phyloP scores from a whole-genome alignment of 768 basidiomycete species.

The Boletellus emodensis region DNA sequence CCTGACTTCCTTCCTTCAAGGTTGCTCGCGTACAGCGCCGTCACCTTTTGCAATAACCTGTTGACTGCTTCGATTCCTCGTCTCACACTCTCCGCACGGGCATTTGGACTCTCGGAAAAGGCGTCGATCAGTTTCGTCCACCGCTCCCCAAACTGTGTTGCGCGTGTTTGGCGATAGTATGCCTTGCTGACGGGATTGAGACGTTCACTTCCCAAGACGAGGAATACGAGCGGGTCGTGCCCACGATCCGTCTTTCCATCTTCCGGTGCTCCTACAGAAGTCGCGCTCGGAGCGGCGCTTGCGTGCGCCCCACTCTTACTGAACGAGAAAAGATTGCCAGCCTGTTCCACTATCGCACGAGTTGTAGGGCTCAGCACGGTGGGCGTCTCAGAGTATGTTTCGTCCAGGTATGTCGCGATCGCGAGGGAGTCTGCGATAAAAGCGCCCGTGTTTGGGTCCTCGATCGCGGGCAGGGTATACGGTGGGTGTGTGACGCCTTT shows the following conservation, averaged over 20 bases:
- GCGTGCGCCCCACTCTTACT: not conserved
- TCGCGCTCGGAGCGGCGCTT: too few relatives aligned
- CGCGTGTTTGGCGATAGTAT: constrained; percentile 40
- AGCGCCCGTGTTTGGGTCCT: constrained; percentile 40
- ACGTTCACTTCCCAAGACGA: constrained; percentile 18
- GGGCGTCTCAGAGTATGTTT: constrained; percentile 41
- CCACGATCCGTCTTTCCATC: not conserved
- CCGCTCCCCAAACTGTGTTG: constrained; percentile 31
- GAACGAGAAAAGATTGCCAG: constrained; percentile 15
- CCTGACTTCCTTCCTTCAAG: not conserved
- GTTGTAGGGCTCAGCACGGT: constrained; percentile 35
- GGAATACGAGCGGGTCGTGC: constrained; percentile 7
- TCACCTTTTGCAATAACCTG: constrained; percentile 24
- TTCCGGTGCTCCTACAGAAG: too few relatives aligned
- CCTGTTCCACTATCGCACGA: constrained; percentile 34
- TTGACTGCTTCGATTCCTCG: constrained; percentile 8
- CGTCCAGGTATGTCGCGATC: constrained; percentile 49
- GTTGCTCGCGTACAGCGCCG: not conserved
- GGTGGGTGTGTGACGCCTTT: constrained; percentile 23
- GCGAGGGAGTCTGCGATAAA: constrained; percentile 38
- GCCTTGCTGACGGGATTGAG: constrained; percentile 31
- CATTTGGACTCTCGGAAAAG: constrained; percentile 25
- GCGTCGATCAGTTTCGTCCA: constrained; percentile 31
- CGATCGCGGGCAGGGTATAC: constrained; percentile 48
- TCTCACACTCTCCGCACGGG: constrained; percentile 21